A percentile compares a stretch with the other conserved stretches of the same genome.
phyloP scores from a whole-genome alignment of 2,329 filamentous ascomycete genomes.

The Penicillium sumatraense region DNA sequence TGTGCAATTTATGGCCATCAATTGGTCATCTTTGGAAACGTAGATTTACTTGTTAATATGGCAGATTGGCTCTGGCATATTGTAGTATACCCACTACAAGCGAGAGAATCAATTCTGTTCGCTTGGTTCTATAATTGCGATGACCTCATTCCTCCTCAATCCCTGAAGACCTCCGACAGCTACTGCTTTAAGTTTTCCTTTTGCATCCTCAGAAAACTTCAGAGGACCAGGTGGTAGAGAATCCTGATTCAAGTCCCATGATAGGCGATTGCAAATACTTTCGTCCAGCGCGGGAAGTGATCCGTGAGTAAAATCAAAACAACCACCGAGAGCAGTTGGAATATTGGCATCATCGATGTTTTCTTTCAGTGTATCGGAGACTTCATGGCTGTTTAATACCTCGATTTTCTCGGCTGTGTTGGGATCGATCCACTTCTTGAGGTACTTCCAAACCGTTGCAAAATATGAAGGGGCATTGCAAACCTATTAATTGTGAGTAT shows the following conservation, averaged over 20 bases:
- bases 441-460: constrained; percentile 25
- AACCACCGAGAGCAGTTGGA: constrained; percentile 25
- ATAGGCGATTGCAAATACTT: constrained; percentile 11
- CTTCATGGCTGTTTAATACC: constrained; percentile 19
- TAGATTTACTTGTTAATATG: too few species aligned
- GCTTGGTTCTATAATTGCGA: not conserved
- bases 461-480: constrained; percentile 32
- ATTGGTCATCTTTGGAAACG: too few species aligned
- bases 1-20: too few species aligned
- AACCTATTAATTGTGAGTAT: constrained; percentile 16
- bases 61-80: too few species aligned
- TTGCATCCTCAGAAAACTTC: constrained; percentile 21
- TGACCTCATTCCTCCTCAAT: constrained; percentile 5
- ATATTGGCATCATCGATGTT: constrained; percentile 25
- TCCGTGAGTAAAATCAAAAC: constrained; percentile 23
- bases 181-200: constrained; percentile 14
- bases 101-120: too few species aligned
- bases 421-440: constrained; percentile 31
- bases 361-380: constrained; percentile 17
- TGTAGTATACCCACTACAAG: too few species aligned
- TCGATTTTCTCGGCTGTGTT: constrained; percentile 31
- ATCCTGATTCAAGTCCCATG: not conserved
- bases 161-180: constrained; percentile 25
- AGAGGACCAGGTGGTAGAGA: constrained; percentile 23
- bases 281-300: constrained; percentile 24